These are phyloP conservation scores for Saposhnikovia divaricata DNA, from an alignment of 129 eudicot species.

Conservation along the genomic window DNA sequence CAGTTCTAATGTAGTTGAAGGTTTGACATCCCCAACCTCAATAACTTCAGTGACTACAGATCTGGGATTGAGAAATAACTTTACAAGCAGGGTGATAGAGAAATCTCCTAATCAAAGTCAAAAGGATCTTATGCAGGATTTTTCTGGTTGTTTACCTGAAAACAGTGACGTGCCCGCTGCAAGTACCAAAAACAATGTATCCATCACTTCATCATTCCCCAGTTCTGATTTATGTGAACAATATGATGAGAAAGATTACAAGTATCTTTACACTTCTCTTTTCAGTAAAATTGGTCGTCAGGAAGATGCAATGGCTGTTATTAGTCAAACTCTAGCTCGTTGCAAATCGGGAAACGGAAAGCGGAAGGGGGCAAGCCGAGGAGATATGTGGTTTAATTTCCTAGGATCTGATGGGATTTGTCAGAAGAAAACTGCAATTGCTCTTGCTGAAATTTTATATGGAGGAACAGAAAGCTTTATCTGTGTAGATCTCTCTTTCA, in stretches of 20 bases:
- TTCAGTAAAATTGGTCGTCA: conserved; percentile 48
- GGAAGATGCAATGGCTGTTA: conserved; percentile 46
- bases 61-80: conserved; percentile 42
- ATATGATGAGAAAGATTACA: conserved; percentile 42
- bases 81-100: conserved; percentile 19
- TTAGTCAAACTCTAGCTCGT: conserved; percentile 47
- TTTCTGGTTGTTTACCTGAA: conserved; percentile 2
- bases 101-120: conserved; percentile 7
- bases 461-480: conserved; percentile 58
- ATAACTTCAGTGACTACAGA: conserved; percentile 65
- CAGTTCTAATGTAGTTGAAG: conserved; percentile 29
- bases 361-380: conserved; percentile 25
- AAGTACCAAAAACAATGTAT: conserved; percentile 9
- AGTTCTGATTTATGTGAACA: conserved; percentile 1
- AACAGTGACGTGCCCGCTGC: background rate
- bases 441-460: conserved; percentile 54
- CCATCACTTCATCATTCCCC: conserved; percentile 10
- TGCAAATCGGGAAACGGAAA: conserved; percentile 26
- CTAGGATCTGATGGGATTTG: conserved; percentile 56
- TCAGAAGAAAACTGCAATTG: conserved; percentile 52
- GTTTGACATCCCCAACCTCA: conserved; percentile 37
- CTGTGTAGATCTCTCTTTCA: conserved; percentile 44
- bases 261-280: conserved; percentile 44
- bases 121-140: background rate
- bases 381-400: conserved; percentile 68